phyloP scores from a whole-genome alignment of 441 rosid genomes.

The Syzygium malaccense region DNA sequence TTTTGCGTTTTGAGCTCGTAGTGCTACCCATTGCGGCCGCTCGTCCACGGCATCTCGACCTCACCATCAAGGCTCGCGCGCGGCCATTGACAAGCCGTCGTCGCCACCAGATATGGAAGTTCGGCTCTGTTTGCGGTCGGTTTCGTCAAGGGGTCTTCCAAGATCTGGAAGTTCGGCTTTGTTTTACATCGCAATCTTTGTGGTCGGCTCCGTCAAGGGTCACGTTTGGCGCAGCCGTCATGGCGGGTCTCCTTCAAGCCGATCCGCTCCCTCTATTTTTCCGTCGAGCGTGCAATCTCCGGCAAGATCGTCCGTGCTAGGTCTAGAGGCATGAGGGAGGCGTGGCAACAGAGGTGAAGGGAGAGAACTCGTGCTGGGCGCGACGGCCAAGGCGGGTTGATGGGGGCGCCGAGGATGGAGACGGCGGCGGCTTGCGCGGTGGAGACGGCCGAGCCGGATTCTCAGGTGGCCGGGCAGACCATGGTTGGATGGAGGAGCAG shows the following conservation, averaged over 20 bases:
- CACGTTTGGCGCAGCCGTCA: neutral
- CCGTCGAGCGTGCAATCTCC: neutral
- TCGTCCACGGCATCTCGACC: neutral
- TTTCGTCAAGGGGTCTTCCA: neutral
- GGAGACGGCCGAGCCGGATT: neutral
- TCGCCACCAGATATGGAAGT: neutral
- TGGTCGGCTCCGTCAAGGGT: neutral
- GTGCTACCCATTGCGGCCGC: neutral
- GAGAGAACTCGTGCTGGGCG: neutral
- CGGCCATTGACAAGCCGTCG: neutral
- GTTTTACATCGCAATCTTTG: too few relatives aligned
- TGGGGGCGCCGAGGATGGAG: neutral
- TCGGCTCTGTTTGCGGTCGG: neutral
- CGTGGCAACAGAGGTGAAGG: neutral
- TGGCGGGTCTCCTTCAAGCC: neutral
- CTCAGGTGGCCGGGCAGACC: neutral
- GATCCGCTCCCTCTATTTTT: neutral
- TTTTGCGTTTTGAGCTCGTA: neutral
- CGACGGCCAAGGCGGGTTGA: neutral
- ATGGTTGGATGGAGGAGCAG: neutral
- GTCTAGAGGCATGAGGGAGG: neutral
- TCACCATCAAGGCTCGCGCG: neutral
- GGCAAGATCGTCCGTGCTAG: neutral
- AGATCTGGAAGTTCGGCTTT: too few relatives aligned
- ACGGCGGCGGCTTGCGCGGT: neutral